A percentile compares a stretch with the other conserved stretches of the same genome.
Conservation (phyloP, 768 basidiomycete genomes). For the Mycena vulgaris region DNA sequence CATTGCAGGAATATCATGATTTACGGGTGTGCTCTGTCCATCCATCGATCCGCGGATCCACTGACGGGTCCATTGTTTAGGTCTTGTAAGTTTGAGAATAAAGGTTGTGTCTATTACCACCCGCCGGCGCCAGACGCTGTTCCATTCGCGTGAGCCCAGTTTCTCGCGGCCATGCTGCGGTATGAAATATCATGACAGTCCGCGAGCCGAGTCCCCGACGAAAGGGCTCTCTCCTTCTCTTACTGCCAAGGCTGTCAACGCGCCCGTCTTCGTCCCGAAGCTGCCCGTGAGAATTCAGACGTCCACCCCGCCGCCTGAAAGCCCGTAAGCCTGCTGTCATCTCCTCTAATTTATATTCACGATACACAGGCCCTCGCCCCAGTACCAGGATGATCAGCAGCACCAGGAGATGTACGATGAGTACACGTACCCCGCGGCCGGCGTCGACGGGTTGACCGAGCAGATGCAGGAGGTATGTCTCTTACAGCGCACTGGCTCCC, state of each 20-base stretch:
- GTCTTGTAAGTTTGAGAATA: conserved; percentile 88
- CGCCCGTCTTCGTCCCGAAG: conserved; percentile 90
- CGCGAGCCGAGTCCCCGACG: conserved; percentile 62
- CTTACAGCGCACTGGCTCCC: background rate
- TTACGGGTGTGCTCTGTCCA: conserved; percentile 74
- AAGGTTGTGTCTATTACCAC: conserved; percentile 89
- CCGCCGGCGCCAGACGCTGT: conserved; percentile 64
- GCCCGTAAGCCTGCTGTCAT: conserved; percentile 39
- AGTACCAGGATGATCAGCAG: conserved; percentile 38
- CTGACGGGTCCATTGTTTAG: conserved; percentile 54
- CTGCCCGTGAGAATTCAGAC: conserved; percentile 50
- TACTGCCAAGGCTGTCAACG: conserved; percentile 81
- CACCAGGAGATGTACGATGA: conserved; percentile 41
- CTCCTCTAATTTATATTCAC: background rate
- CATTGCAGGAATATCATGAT: conserved; percentile 95
- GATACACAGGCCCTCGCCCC: conserved; percentile 16
- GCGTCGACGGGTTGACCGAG: conserved; percentile 45
- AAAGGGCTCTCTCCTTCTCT: conserved; percentile 52
- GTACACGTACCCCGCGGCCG: conserved; percentile 44
- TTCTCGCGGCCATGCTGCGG: background rate
- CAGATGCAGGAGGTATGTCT: conserved; percentile 52
- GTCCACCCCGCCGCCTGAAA: conserved; percentile 48
- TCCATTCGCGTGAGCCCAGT: conserved; percentile 49
- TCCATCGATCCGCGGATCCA: background rate
- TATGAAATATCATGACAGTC: conserved; percentile 42